Evolutionary conservation across 495 filamentous ascomycete genomes (phyloP), one percentile per base, ranked within the genome.

Genomic region (Trichocladium uniseriatum): DNA sequence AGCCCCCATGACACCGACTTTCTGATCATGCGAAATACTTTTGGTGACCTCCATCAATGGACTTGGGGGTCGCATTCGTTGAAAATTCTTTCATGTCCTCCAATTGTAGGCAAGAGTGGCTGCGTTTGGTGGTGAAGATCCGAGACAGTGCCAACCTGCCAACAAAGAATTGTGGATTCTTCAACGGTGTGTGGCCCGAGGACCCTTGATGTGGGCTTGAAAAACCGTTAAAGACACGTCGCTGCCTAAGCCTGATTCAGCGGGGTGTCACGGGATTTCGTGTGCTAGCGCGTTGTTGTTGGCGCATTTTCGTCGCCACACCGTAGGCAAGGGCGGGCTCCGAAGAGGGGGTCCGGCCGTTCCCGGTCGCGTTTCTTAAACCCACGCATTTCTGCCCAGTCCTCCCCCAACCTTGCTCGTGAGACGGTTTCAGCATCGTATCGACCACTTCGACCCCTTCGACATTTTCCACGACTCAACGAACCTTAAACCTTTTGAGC

Each of bases 181-280:
- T 31, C 21, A 38, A n/a, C n/a, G n/a, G n/a, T n/a, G n/a, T n/a
- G n/a, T n/a, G n/a, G n/a, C n/a, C n/a, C n/a, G n/a, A n/a, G n/a
- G n/a, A n/a, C n/a, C n/a, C n/a, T n/a, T n/a, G n/a, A n/a, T n/a
- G n/a, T n/a, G n/a, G n/a, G n/a, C n/a, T n/a, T n/a, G n/a, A n/a
- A n/a, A n/a, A 21, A 14, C 19, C 11, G 20, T 32, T 6, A 5
- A 5, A 34, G 3, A 14, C 38, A 51, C 31, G 48, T 51, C 29
- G 50, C 16, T 53, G 51, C 58, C 51, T 55, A 24, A 28, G n/a
- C n/a, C 44, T 40, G n/a, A 14, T 43, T 31, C 16, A 28, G 31
- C 32, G 14, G 11, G 43, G n/a, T 38, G 55, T 64, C 62, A 62
- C 59, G 59, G 54, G 62, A 62, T 51, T 50, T 62, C 62, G 62